Conservation (phyloP, 768 basidiomycete species). For the Vararia minispora region DNA sequence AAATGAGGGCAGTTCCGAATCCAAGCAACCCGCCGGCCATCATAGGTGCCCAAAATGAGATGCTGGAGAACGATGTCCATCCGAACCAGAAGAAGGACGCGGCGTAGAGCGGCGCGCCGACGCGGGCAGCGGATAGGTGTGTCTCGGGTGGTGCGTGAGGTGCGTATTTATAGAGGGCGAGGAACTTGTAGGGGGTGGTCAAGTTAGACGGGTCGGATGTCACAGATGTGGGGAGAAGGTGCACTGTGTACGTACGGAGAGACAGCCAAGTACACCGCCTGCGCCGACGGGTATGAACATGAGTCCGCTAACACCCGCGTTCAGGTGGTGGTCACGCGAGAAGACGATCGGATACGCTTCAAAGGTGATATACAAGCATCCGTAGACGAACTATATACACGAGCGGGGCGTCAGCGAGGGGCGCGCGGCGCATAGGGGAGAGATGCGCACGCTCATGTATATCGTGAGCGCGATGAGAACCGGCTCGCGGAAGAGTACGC, state of each 20-base stretch:
- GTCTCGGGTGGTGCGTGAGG: too few species aligned
- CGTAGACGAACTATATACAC: conserved; percentile 42
- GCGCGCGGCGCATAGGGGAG: not conserved
- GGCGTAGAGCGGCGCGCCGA: conserved; percentile 40
- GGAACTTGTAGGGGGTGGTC: too few species aligned
- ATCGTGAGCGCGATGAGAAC: conserved; percentile 51
- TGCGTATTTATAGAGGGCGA: too few species aligned
- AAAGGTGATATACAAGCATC: conserved; percentile 50
- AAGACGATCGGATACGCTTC: conserved; percentile 60
- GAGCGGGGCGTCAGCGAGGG: not conserved
- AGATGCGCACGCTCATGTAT: conserved; percentile 45
- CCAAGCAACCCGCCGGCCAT: conserved; percentile 37
- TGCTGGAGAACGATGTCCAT: conserved; percentile 47
- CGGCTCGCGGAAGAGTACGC: conserved; percentile 54
- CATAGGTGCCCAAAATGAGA: conserved; percentile 46
- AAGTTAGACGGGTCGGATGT: too few species aligned
- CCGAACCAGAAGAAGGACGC: conserved; percentile 62
- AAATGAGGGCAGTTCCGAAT: conserved; percentile 43
- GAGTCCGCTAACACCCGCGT: conserved; percentile 42
- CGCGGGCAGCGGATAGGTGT: too few species aligned
- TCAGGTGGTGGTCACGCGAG: conserved; percentile 39
- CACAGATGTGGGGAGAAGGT: too few species aligned
- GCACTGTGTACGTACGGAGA: too few species aligned
- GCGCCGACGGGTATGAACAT: conserved; percentile 52
- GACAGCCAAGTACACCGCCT: conserved; percentile 32